Conservation (phyloP, 2,329 filamentous ascomycete species). For the Epichloe elymi region DNA sequence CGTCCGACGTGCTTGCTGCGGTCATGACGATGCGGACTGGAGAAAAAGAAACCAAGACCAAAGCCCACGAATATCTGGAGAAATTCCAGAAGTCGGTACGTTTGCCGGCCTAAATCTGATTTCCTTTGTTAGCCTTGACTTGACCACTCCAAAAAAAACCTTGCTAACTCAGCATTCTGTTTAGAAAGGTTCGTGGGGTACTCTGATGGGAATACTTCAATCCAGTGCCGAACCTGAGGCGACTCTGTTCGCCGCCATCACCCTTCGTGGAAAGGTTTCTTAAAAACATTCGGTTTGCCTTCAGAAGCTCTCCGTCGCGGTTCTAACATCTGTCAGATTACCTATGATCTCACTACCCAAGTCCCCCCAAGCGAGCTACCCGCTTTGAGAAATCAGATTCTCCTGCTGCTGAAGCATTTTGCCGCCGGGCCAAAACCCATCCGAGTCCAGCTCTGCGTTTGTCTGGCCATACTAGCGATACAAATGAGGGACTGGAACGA, state of each 20-base stretch:
- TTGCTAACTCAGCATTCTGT: conserved; percentile 3
- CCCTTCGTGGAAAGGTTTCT: conserved; percentile 86
- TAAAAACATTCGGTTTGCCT: not conserved
- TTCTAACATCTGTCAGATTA: conserved; percentile 51
- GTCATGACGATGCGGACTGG: conserved; percentile 85
- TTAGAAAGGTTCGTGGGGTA: conserved; percentile 81
- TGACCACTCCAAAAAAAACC: not conserved
- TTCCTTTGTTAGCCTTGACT: not conserved
- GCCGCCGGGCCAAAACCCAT: conserved; percentile 72
- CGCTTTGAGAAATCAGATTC: conserved; percentile 69
- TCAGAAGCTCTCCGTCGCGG: too few species aligned
- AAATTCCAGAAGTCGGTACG: conserved; percentile 93
- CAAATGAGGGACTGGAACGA: conserved; percentile 96
- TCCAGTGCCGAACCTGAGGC: conserved; percentile 69
- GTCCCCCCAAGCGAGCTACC: conserved; percentile 61
- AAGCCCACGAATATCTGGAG: conserved; percentile 83
- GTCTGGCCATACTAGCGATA: conserved; percentile 85
- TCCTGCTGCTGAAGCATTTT: conserved; percentile 69
- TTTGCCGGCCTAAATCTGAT: not conserved
- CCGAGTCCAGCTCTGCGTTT: conserved; percentile 86
- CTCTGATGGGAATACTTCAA: conserved; percentile 76
- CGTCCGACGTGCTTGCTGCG: conserved; percentile 64
- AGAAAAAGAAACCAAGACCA: conserved; percentile 70
- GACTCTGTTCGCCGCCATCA: conserved; percentile 91
- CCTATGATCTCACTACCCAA: conserved; percentile 82